Base-by-base conservation (phyloP, 2,329 filamentous ascomycete species). In the Fusarium floridanum region DNA sequence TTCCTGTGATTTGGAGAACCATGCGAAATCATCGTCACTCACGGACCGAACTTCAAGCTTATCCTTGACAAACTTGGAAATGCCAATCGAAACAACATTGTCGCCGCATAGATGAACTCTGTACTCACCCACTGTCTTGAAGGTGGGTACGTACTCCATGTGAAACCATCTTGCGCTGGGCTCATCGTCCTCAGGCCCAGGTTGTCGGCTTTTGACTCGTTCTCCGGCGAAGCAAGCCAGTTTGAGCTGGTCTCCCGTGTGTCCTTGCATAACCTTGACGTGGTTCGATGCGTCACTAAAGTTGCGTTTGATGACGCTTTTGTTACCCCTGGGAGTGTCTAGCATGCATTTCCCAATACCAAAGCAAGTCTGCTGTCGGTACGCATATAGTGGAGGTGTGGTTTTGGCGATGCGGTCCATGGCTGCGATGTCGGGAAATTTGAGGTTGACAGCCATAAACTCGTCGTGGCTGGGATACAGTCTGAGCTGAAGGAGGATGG, bases 21-120 rank as follows among this genome's bases (percentile, higher is more conserved):
- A 62, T 14, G 29, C n/a, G 14, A 62, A 62, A 12, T 62, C 41
- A n/a, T 62, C 32, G 27, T 59, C 55, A 9, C 36, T 24, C 14
- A 59, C 8, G 12, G 34, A 22, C 6, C 34, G 32, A 17, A 29
- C 20, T 22, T 32, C 20, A 17, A 59, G 20, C 34, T 24, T 39
- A 14, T 27, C 22, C 9, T n/a, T n/a, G n/a, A n/a, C 36, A 59
- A 59, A 59, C 14, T 24, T 59, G 20, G 55, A 59, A 16, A 48
- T 20, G 5, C 27, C 14, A 14, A 37, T 34, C 8, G 39, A 29
- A 6, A 36, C 41, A 20, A 50, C 59, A 12, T 29, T 24, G 27
- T 62, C 59, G 41, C 39, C 59, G 12, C 59, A 62, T 20, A 62
- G 39, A 48, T 37, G 45, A 14, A 62, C 27, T 16, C 59, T 24